Evolutionary conservation across 2,329 filamentous ascomycete genomes (phyloP).

Genomic region (Macroventuria anomochaeta): DNA sequence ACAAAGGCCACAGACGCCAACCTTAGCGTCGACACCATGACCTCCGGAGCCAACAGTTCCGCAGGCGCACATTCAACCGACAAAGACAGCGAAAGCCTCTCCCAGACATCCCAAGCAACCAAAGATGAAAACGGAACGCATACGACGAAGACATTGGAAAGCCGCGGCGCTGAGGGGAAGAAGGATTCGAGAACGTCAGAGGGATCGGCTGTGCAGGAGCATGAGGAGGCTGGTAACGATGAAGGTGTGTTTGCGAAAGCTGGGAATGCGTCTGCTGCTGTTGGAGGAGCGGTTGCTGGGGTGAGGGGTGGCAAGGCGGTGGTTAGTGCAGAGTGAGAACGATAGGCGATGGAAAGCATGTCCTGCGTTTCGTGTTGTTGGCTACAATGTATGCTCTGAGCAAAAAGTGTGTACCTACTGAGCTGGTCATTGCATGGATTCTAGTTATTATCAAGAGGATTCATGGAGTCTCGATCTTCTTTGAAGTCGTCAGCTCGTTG

Average conservation of each 20-base stretch:
- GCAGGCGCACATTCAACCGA: background rate
- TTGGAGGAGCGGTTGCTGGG: background rate
- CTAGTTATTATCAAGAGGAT: too few species aligned
- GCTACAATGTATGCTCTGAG: too few species aligned
- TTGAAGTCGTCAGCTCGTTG: too few species aligned
- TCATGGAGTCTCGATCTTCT: too few species aligned
- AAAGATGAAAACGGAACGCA: background rate
- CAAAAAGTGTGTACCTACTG: too few species aligned
- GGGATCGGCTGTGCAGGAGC: background rate
- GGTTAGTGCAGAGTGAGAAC: background rate
- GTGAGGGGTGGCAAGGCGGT: background rate
- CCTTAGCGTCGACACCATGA: background rate
- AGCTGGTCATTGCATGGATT: too few species aligned
- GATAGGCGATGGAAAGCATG: too few species aligned
- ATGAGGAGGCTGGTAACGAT: background rate
- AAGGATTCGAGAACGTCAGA: too few species aligned
- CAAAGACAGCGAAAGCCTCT: background rate
- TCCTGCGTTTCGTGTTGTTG: too few species aligned
- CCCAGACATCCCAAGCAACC: background rate
- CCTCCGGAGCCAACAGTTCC: background rate
- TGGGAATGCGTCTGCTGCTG: background rate
- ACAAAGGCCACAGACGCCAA: background rate
- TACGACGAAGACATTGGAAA: background rate
- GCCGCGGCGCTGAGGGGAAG: too few species aligned
- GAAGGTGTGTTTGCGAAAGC: background rate